Evolutionary conservation across 352 stramenopile species (phyloP).

Genomic region (Plasmopara halstedii): DNA sequence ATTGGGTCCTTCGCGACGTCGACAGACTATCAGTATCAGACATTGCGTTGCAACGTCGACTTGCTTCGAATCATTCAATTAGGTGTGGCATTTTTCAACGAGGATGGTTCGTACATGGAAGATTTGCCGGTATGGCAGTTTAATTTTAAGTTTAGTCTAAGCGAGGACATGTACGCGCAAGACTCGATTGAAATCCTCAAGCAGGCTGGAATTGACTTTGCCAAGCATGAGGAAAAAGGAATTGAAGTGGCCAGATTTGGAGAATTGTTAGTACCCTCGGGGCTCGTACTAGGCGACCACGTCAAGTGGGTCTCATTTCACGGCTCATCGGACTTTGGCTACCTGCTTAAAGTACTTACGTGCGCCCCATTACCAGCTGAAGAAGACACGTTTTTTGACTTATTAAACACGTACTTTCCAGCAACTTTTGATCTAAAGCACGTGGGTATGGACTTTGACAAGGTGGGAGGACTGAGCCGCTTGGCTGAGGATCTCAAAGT

Average conservation of each 20-base stretch:
- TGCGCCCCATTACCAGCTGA: slow-evolving; percentile 84
- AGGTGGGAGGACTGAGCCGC: slow-evolving; percentile 95
- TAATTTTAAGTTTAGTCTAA: slow-evolving; percentile 99
- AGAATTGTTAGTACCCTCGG: slow-evolving; percentile 96
- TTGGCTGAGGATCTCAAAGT: slow-evolving; percentile 95
- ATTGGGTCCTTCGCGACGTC: slow-evolving; percentile 94
- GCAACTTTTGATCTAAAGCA: slow-evolving; percentile 99
- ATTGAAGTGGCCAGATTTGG: slow-evolving; percentile 97
- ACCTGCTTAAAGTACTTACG: slow-evolving; percentile 96
- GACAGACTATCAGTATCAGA: slow-evolving; percentile 98
- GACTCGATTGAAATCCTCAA: slow-evolving; percentile 99
- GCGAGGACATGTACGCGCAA: slow-evolving; percentile 99
- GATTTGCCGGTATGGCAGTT: slow-evolving; percentile 98
- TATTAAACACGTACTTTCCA: slow-evolving; percentile 98
- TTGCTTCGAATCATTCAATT: slow-evolving; percentile 98
- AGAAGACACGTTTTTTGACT: slow-evolving; percentile 94
- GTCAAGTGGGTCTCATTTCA: slow-evolving; percentile 99
- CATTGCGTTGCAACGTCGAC: slow-evolving; percentile 98
- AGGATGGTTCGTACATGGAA: slow-evolving; percentile 91
- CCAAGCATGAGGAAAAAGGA: slow-evolving; percentile 91
- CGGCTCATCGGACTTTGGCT: slow-evolving; percentile 98
- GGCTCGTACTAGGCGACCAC: slow-evolving; percentile 96
- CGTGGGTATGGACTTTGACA: slow-evolving; percentile 96
- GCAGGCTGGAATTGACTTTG: slow-evolving; percentile 97
- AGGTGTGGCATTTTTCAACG: slow-evolving; percentile 95